Conservation (phyloP, 257 asterid genomes). For the Euphrasia confusa region DNA sequence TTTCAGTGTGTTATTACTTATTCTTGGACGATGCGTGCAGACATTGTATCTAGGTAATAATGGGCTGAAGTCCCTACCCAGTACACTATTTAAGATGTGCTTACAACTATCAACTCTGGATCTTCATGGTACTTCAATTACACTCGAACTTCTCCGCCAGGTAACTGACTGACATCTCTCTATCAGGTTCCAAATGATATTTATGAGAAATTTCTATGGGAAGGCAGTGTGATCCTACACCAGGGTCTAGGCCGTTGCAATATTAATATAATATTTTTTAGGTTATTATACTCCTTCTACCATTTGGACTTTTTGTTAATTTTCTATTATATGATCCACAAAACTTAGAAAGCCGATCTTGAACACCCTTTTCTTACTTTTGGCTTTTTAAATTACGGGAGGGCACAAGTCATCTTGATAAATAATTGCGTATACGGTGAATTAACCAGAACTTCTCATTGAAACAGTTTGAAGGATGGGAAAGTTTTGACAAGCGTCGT, state of each 20-base stretch:
- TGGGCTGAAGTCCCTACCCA: conserved; percentile 72
- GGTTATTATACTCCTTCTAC: too few species aligned
- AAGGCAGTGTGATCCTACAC: not conserved
- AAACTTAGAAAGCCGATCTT: too few species aligned
- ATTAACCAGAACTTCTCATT: not conserved
- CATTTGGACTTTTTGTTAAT: too few species aligned
- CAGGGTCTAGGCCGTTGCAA: not conserved
- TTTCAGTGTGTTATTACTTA: conserved; percentile 4
- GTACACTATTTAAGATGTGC: conserved; percentile 52
- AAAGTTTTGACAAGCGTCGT: conserved; percentile 76
- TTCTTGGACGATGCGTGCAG: conserved; percentile 42
- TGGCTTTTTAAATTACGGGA: not conserved
- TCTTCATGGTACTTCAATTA: conserved; percentile 83
- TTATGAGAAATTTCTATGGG: not conserved
- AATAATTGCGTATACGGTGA: not conserved
- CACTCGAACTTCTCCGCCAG: conserved; percentile 74
- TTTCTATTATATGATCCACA: too few species aligned
- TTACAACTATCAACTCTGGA: conserved; percentile 70
- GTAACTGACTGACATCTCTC: conserved; percentile 28
- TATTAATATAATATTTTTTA: too few species aligned
- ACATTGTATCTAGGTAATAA: conserved; percentile 66
- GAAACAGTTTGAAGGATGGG: conserved; percentile 86
- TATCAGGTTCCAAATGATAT: not conserved
- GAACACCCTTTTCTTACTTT: too few species aligned
- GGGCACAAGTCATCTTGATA: not conserved